phyloP scores from a whole-genome alignment of 2,329 filamentous ascomycete species.

The Colletotrichum chlorophyti region DNA sequence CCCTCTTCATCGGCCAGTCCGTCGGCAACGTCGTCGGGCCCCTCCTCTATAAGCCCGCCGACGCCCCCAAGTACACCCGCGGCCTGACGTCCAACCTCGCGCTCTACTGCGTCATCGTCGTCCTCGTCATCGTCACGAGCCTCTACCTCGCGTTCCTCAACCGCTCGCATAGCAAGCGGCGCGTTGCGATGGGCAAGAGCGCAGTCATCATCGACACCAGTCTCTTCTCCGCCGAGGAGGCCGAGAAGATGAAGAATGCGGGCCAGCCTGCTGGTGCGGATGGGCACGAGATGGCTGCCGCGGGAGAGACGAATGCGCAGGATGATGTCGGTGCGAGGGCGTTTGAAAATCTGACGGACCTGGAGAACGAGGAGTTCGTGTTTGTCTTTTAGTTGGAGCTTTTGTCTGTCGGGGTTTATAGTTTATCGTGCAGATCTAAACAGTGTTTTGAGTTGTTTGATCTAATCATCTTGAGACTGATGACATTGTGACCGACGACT shows the following conservation, averaged over 20 bases:
- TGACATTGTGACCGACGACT: too few relatives aligned
- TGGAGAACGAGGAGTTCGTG: slow-evolving; percentile 69
- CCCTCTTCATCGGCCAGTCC: slow-evolving; percentile 65
- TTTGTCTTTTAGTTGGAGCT: slow-evolving; percentile 63
- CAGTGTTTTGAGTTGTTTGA: too few relatives aligned
- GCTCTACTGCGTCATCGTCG: slow-evolving; percentile 63
- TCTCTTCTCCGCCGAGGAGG: slow-evolving; percentile 57
- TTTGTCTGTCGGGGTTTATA: too few relatives aligned
- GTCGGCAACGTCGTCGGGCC: slow-evolving; percentile 71
- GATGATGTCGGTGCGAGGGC: slow-evolving; percentile 48
- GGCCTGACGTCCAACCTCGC: slow-evolving; percentile 66
- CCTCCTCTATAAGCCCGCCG: slow-evolving; percentile 64
- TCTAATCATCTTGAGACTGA: too few relatives aligned
- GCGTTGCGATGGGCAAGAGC: slow-evolving; percentile 40
- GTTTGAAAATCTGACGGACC: slow-evolving; percentile 65
- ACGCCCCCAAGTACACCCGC: slow-evolving; percentile 63
- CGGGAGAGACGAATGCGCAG: slow-evolving; percentile 35
- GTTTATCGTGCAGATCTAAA: too few relatives aligned
- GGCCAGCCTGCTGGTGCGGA: slow-evolving; percentile 25
- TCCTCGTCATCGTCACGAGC: slow-evolving; percentile 47
- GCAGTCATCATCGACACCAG: slow-evolving; percentile 65
- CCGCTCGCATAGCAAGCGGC: slow-evolving; percentile 47
- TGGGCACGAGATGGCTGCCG: slow-evolving; percentile 32
- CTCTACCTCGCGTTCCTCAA: slow-evolving; percentile 55
- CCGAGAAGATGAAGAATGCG: slow-evolving; percentile 41